Evolutionary conservation across 345 rosid species (phyloP).

Genomic region (Sonneratia caseolaris): DNA sequence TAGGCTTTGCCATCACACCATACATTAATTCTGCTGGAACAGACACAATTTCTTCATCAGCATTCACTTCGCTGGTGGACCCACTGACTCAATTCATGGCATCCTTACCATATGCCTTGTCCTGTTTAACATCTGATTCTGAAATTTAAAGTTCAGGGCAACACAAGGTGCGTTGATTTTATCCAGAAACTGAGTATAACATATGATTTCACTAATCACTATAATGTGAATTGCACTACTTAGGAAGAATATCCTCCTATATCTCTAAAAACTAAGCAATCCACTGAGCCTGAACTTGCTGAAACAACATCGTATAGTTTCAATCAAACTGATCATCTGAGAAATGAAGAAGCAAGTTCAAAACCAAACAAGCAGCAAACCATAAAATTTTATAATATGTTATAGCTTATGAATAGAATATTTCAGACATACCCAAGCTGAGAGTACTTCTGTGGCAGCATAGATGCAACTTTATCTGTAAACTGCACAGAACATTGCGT

Average conservation of each 20-base stretch:
- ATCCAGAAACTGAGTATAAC: not conserved
- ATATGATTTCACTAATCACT: not conserved
- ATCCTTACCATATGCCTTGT: not conserved
- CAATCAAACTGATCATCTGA: not conserved
- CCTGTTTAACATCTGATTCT: not conserved
- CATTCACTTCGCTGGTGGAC: not conserved
- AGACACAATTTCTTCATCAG: not conserved
- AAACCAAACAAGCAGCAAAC: not conserved
- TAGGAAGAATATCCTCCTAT: not conserved
- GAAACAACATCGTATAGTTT: not conserved
- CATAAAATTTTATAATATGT: not conserved
- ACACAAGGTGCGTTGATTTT: not conserved
- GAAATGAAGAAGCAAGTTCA: not conserved
- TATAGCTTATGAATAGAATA: conserved; percentile 1
- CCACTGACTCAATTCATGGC: not conserved
- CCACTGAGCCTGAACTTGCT: not conserved
- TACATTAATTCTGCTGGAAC: not conserved
- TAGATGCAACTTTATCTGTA: conserved; percentile 75
- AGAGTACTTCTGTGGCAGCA: conserved; percentile 80
- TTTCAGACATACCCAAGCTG: conserved; percentile 71
- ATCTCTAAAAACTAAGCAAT: not conserved
- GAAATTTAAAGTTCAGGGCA: not conserved
- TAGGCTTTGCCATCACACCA: not conserved
- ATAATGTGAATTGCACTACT: not conserved
- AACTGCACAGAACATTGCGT: conserved; percentile 53